These are phyloP conservation scores for Choanephora cucurbitarum DNA, from an alignment of 371 early-diverging fungal genomes.

Conservation along the genomic window DNA sequence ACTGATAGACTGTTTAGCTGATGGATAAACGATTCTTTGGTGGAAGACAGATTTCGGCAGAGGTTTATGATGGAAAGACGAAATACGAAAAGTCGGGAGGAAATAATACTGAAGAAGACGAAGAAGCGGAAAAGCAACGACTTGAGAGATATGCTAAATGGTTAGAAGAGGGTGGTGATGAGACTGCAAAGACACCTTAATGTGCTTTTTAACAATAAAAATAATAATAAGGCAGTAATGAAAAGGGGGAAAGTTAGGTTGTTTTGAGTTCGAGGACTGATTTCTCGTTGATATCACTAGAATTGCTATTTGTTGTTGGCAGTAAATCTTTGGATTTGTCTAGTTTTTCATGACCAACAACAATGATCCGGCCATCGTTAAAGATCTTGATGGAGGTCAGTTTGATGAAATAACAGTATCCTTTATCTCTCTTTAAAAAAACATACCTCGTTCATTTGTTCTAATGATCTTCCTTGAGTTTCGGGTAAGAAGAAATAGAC, in stretches of 20 bases:
- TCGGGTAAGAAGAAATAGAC: slow-evolving; percentile 56
- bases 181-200: slow-evolving; percentile 27
- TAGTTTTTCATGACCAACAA: background rate
- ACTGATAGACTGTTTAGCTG: slow-evolving; percentile 43
- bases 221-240: no score
- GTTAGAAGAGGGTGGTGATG: slow-evolving; percentile 64
- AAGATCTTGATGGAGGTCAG: background rate
- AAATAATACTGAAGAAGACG: slow-evolving; percentile 61
- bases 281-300: background rate
- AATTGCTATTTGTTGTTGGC: background rate
- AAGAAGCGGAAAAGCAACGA: slow-evolving; percentile 69
- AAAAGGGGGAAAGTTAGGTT: no score
- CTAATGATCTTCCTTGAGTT: slow-evolving; percentile 57
- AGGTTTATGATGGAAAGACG: slow-evolving; percentile 78
- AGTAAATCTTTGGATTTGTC: background rate
- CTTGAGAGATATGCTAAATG: slow-evolving; percentile 81
- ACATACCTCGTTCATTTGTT: slow-evolving; percentile 47
- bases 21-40: slow-evolving; percentile 94
- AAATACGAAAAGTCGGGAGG: slow-evolving; percentile 58
- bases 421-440: no score
- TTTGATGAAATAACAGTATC: no score
- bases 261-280: no score
- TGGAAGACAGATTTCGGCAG: slow-evolving; percentile 80
- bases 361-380: background rate
- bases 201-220: no score